Conservation (phyloP, 495 filamentous ascomycete species). For the Barbatosphaeria neglecta region DNA sequence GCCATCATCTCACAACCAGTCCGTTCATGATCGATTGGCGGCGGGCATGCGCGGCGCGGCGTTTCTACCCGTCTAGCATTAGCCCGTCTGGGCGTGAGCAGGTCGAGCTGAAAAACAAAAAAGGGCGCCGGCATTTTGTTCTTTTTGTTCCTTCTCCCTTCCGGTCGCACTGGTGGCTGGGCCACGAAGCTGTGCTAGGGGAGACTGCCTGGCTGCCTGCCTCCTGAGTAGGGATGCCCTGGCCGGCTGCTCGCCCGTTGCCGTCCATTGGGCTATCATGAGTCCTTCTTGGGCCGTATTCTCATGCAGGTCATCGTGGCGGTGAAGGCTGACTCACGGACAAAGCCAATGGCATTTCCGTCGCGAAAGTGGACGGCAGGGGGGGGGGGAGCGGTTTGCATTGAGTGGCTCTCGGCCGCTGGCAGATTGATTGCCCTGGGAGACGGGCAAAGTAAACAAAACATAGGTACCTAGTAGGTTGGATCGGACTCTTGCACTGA, state of each 20-base stretch:
- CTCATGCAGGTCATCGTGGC: not conserved
- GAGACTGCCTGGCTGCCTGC: not conserved
- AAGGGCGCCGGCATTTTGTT: not conserved
- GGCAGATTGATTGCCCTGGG: not conserved
- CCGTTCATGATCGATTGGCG: no score
- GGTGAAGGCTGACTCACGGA: not conserved
- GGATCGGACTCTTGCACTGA: not conserved
- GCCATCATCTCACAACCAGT: no score
- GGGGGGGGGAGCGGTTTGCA: no score
- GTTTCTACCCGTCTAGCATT: not conserved
- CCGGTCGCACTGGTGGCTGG: not conserved
- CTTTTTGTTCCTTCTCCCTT: not conserved
- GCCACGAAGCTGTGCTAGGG: not conserved
- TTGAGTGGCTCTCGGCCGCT: no score
- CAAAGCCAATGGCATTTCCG: not conserved
- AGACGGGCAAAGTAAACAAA: not conserved
- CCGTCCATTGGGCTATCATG: not conserved
- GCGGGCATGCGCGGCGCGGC: not conserved
- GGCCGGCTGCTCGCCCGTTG: not conserved
- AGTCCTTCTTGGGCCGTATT: not conserved
- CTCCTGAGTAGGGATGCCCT: no score
- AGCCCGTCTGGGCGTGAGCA: not conserved
- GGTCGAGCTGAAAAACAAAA: not conserved
- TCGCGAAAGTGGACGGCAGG: no score
- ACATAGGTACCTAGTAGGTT: not conserved